These are phyloP conservation scores for Leishmania mexicana DNA, from an alignment of 208 protist genomes.

Conservation along the genomic window DNA sequence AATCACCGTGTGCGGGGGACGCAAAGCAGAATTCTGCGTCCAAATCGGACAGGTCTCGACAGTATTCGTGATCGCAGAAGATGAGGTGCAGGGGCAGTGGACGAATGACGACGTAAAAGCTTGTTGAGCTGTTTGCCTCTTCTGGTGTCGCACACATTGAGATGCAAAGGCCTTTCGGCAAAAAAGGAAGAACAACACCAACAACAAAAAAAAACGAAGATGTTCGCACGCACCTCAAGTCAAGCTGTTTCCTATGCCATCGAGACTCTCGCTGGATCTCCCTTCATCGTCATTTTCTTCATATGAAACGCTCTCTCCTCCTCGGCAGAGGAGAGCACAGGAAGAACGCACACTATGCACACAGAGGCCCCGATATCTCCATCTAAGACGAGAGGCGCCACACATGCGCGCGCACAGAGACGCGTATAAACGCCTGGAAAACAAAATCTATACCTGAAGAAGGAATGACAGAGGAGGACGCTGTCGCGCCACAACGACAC, in stretches of 20 bases:
- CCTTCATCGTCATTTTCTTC: not conserved
- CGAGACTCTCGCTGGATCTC: not conserved
- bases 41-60: not conserved
- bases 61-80: not conserved
- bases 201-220: no score
- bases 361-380: not conserved
- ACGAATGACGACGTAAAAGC: not conserved
- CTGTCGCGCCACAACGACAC: not conserved
- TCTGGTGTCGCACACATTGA: not conserved
- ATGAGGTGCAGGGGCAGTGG: not conserved
- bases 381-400: not conserved
- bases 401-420: not conserved
- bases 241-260: not conserved
- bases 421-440: not conserved
- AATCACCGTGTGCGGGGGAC: not conserved
- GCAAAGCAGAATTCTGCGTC: not conserved
- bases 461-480: not conserved
- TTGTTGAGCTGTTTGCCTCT: not conserved
- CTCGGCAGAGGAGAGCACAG: not conserved
- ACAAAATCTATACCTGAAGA: conserved; percentile 7
- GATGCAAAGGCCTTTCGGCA: not conserved
- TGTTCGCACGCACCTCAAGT: not conserved
- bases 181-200: not conserved
- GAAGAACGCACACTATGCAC: not conserved
- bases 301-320: not conserved